phyloP scores from a whole-genome alignment of 1,139 yeast species.

The Diutina ranongensis region DNA sequence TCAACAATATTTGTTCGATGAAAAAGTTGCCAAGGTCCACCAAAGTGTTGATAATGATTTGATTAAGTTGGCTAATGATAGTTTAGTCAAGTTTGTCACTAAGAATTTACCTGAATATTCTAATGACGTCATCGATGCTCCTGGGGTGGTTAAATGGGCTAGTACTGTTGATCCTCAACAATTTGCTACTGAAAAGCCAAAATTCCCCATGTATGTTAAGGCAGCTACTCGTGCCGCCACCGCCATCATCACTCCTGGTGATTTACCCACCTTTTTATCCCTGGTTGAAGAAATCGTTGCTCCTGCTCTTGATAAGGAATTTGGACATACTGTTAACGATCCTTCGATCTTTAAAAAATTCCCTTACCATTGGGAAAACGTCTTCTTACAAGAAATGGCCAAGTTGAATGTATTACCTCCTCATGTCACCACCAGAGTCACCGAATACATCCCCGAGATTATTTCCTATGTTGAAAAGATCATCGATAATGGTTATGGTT shows the following conservation, averaged over 20 bases:
- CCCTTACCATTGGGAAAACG: constrained; percentile 83
- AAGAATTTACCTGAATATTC: constrained; percentile 42
- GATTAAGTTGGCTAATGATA: constrained; percentile 25
- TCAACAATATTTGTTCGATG: constrained; percentile 68
- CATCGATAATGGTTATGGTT: constrained; percentile 72
- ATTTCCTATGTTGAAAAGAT: constrained; percentile 66
- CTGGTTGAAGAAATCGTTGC: constrained; percentile 62
- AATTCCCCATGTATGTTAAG: constrained; percentile 72
- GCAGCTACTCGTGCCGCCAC: constrained; percentile 48
- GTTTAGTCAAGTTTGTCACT: constrained; percentile 38
- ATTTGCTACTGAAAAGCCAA: constrained; percentile 51
- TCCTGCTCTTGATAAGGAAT: constrained; percentile 57
- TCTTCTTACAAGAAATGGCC: constrained; percentile 78
- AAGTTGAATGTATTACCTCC: constrained; percentile 77
- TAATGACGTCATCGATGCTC: constrained; percentile 21
- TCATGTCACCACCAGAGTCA: constrained; percentile 84
- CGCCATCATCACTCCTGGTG: constrained; percentile 20
- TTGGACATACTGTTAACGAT: constrained; percentile 71
- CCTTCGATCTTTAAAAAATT: constrained; percentile 73
- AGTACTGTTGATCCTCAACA: constrained; percentile 34
- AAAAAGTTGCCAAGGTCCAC: constrained; percentile 29
- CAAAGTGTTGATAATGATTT: constrained; percentile 25
- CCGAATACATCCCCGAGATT: constrained; percentile 92
- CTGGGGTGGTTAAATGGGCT: constrained; percentile 37
- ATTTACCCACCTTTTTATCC: constrained; percentile 24